Evolutionary conservation across 1,284 basidiomycete genomes (phyloP), one percentile per base, ranked within the genome.

Genomic region (Hemileia vastatrix): DNA sequence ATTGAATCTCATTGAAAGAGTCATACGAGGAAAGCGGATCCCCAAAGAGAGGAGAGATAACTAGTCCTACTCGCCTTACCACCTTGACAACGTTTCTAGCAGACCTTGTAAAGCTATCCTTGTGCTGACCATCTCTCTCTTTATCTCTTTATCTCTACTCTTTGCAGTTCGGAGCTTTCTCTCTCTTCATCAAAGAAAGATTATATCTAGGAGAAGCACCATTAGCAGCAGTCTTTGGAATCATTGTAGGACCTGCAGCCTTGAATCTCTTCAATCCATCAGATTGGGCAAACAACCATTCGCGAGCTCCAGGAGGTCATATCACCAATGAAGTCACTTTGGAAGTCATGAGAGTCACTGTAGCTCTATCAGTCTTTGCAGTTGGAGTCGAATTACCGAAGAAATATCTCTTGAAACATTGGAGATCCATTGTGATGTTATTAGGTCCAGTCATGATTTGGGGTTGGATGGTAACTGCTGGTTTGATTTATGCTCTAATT

Each of bases 201-300:
- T 68, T 75, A 31, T 75, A 75, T 52, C 66, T 75, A n/a, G 74
- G 74, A 47, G 74, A 75, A 58, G 74, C 74, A 6, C 72, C 72
- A 32, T 64, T 75, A 53, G 72, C 74, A n/a, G 67, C 72, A 47
- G 62, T 73, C 19, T 75, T 75, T 53, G 74, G 74, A 43, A 71
- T 75, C 64, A 75, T 75, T 43, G 69, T 75, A 54, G 69, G 67
- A 61, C 73, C 73, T 2, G 63, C 69, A 21, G 71, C 72, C 48
- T 65, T 70, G 33, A 54, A 54, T 40, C 70, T 75, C 49, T 72
- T 75, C 65, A 67, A 73, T 53, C 74, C 74, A 1, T 56, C 68
- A 15, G 24, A 43, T 1, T 75, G 72, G 72, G 73, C 65, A 24
- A 53, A 54, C 58, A 61, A 71, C 15, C 33, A 58, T 54, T 64